Conservation (phyloP, 805 yeast species). For the Saccharomycopsis oosterbeekiorum region DNA sequence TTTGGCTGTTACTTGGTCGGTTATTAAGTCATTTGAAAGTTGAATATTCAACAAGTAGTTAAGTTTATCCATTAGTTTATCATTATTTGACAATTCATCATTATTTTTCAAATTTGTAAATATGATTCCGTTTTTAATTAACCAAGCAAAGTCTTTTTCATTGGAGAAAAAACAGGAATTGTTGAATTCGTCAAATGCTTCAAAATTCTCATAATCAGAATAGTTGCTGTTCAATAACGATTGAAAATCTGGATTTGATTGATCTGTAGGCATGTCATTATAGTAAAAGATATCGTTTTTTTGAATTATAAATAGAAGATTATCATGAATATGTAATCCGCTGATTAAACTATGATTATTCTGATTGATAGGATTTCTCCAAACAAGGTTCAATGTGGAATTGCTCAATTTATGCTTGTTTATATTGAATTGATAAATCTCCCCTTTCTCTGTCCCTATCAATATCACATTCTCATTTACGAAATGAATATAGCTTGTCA, state of each 20-base stretch:
- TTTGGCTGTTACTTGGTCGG: slow-evolving; percentile 24
- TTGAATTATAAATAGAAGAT: slow-evolving; percentile 20
- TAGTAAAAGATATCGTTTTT: slow-evolving; percentile 28
- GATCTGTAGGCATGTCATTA: slow-evolving; percentile 20
- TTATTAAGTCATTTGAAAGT: slow-evolving; percentile 27
- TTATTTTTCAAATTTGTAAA: slow-evolving; percentile 22
- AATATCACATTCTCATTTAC: slow-evolving; percentile 25
- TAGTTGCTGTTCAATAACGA: slow-evolving; percentile 21
- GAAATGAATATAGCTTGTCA: slow-evolving; percentile 35
- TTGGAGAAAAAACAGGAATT: slow-evolving; percentile 22
- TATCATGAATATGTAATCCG: slow-evolving; percentile 20
- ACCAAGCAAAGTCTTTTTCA: slow-evolving; percentile 33
- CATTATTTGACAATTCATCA: not conserved
- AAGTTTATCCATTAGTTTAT: slow-evolving; percentile 26
- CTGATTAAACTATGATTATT: slow-evolving; percentile 20
- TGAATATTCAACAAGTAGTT: slow-evolving; percentile 33
- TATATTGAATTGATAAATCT: slow-evolving; percentile 35
- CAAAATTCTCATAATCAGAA: slow-evolving; percentile 30
- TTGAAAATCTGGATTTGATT: slow-evolving; percentile 21
- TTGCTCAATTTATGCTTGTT: slow-evolving; percentile 34
- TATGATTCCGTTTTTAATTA: slow-evolving; percentile 37
- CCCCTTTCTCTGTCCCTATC: slow-evolving; percentile 40
- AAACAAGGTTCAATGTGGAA: slow-evolving; percentile 31
- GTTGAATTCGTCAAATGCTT: slow-evolving; percentile 22
- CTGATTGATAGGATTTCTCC: slow-evolving; percentile 25